Conservation (phyloP, 176 grass and related monocot genomes). For the Musa schizocarpa region DNA sequence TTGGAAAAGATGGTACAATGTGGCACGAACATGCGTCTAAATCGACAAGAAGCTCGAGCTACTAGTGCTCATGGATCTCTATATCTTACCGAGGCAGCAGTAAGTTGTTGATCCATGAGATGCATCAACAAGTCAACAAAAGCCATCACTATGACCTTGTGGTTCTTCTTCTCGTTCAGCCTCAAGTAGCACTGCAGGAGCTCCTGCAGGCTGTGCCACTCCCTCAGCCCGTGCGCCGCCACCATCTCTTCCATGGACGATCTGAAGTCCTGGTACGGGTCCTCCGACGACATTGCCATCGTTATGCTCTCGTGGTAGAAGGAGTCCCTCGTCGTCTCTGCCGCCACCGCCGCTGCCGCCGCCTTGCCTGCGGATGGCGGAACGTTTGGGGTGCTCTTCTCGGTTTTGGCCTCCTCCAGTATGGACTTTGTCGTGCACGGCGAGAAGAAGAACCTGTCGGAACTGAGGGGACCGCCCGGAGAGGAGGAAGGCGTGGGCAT, state of each 20-base stretch:
- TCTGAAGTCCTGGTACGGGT: conserved; percentile 17
- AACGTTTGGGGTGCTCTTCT: too few species aligned
- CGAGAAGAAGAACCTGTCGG: conserved; percentile 17
- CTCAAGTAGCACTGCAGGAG: conserved; percentile 21
- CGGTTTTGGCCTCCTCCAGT: conserved; percentile 13
- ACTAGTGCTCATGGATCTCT: too few species aligned
- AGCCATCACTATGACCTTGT: conserved; percentile 15
- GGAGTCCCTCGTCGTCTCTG: background rate
- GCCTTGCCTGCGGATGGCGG: background rate
- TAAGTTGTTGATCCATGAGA: background rate
- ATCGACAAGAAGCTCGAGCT: too few species aligned
- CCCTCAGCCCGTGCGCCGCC: conserved; percentile 4
- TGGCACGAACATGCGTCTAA: too few species aligned
- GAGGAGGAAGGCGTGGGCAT: background rate
- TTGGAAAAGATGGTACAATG: too few species aligned
- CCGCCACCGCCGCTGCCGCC: too few species aligned
- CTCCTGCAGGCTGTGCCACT: conserved; percentile 8
- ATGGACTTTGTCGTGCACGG: conserved; percentile 11
- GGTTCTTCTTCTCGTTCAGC: conserved; percentile 16
- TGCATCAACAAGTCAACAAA: conserved; percentile 22
- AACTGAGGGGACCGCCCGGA: background rate
- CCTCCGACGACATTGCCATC: conserved; percentile 1
- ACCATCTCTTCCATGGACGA: conserved; percentile 26
- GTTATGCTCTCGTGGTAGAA: background rate
- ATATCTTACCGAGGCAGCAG: too few species aligned